These are phyloP conservation scores for Polymyxa betae DNA, from an alignment of 208 protist genomes.

Conservation along the genomic window DNA sequence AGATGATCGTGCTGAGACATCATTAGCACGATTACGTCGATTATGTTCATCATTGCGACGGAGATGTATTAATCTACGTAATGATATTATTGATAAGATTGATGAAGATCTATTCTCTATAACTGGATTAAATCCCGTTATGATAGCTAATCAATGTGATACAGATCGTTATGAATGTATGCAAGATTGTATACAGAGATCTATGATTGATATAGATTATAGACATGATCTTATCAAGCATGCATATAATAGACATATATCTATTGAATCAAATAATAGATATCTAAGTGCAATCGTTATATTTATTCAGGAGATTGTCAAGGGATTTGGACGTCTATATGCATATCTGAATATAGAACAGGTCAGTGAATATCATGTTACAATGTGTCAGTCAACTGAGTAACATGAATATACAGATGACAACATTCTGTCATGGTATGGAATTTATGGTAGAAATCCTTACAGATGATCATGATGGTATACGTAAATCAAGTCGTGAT, in stretches of 20 bases:
- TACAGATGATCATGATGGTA: background rate
- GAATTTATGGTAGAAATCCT: conserved; percentile 17
- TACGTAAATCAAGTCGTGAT: conserved; percentile 1
- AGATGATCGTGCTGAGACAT: background rate
- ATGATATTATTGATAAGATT: background rate
- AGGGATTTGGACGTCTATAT: conserved; percentile 14
- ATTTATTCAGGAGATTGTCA: background rate
- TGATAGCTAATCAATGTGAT: background rate
- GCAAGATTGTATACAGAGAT: no score
- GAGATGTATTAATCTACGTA: background rate
- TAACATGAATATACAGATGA: background rate
- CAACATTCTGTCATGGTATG: background rate
- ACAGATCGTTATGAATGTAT: background rate
- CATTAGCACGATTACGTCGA: background rate
- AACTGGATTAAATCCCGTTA: background rate
- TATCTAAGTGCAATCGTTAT: background rate
- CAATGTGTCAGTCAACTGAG: no score
- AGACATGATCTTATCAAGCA: background rate
- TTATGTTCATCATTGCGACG: background rate
- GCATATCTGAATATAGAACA: background rate
- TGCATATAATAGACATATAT: background rate
- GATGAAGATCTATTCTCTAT: background rate
- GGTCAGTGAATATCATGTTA: no score
- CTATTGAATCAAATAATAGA: background rate
- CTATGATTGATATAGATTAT: background rate